These are phyloP conservation scores for Rhizomucor miehei DNA, from an alignment of 371 early-diverging fungal genomes.

Conservation along the genomic window DNA sequence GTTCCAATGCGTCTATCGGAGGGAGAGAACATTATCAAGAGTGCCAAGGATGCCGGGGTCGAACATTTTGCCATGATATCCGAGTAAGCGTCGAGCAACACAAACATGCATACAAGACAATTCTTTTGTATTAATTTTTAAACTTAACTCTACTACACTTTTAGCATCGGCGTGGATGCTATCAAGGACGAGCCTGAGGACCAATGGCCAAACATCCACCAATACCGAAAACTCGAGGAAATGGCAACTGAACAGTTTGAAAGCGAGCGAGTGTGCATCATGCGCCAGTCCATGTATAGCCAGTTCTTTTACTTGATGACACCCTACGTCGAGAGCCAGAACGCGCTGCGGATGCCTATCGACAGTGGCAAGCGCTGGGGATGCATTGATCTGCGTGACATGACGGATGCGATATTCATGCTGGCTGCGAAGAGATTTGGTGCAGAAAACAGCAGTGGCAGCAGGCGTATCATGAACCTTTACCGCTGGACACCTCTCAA, in stretches of 20 bases:
- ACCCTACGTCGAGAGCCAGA: conserved; percentile 26
- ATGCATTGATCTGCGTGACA: conserved; percentile 29
- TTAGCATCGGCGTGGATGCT: not conserved
- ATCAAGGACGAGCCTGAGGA: not conserved
- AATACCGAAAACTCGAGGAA: conserved; percentile 24
- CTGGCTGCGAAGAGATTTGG: conserved; percentile 14
- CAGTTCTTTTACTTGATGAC: conserved; percentile 39
- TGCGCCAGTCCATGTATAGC: conserved; percentile 21
- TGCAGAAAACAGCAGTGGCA: conserved; percentile 4
- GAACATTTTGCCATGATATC: conserved; percentile 31
- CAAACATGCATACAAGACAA: too few relatives aligned
- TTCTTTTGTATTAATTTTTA: too few relatives aligned
- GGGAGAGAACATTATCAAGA: conserved; percentile 27
- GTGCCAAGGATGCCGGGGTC: conserved; percentile 18
- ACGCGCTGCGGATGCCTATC: conserved; percentile 23
- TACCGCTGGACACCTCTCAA: conserved; percentile 22
- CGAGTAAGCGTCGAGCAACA: too few relatives aligned
- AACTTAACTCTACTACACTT: too few relatives aligned
- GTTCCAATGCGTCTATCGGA: conserved; percentile 19
- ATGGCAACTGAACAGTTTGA: conserved; percentile 18
- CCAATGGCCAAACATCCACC: conserved; percentile 13
- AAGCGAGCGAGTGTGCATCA: not conserved
- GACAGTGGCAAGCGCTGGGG: conserved; percentile 26
- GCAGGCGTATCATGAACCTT: conserved; percentile 11
- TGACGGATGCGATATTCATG: conserved; percentile 22